Conservation (phyloP, 2,329 filamentous ascomycete genomes). For the Knoxdaviesia proteae region DNA sequence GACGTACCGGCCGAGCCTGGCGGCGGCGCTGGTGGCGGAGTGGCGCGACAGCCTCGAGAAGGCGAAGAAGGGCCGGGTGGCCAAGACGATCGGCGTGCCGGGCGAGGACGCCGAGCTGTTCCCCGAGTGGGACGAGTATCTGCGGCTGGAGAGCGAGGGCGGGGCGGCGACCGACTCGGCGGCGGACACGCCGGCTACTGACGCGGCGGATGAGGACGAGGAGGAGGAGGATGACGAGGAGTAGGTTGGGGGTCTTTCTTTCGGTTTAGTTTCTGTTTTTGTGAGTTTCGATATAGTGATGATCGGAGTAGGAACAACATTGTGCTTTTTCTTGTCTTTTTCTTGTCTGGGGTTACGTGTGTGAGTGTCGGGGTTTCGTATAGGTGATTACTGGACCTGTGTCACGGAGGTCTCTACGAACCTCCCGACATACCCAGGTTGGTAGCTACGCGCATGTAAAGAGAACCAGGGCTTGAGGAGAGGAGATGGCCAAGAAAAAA, state of each 20-base stretch:
- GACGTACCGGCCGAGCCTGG: constrained; percentile 76
- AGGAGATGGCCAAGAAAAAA: not conserved
- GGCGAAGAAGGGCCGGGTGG: constrained; percentile 65
- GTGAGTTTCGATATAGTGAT: not conserved
- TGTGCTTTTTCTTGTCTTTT: constrained; percentile 4
- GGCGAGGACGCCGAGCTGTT: constrained; percentile 75
- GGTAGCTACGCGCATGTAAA: not conserved
- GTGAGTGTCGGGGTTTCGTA: not conserved
- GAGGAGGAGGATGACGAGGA: constrained; percentile 1
- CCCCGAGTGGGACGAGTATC: constrained; percentile 86
- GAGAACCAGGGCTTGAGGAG: not conserved
- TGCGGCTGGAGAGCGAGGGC: constrained; percentile 60
- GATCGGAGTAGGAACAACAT: not conserved
- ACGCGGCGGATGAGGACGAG: constrained; percentile 7
- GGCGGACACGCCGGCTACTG: constrained; percentile 9
- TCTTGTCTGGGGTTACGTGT: not conserved
- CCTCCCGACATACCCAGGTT: too few relatives aligned
- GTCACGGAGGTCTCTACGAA: too few relatives aligned
- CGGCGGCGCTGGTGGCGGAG: constrained; percentile 41
- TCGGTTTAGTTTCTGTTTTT: constrained; percentile 1
- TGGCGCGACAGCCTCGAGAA: constrained; percentile 80
- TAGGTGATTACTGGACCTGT: not conserved
- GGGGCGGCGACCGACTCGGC: constrained; percentile 9
- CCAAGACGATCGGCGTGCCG: constrained; percentile 64
- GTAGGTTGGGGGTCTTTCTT: not conserved